Evolutionary conservation across 73 alveolate species (phyloP).

Genomic region (Paramecium sexaurelia): DNA sequence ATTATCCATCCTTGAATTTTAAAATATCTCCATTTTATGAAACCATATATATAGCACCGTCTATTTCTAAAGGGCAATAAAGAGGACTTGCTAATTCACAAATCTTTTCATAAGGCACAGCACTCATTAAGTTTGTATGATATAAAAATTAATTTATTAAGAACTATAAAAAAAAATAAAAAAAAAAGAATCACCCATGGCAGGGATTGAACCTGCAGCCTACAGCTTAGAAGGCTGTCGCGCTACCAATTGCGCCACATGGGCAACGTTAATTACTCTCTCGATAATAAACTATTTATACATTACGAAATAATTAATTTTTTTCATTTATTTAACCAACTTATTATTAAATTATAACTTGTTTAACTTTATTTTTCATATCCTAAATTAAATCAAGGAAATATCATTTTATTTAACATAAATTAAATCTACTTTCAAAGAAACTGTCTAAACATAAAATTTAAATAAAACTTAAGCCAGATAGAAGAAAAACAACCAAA

Average conservation of each 20-base stretch:
- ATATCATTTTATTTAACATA: too few relatives aligned
- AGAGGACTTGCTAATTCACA: slow-evolving; percentile 55
- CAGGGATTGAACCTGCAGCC: slow-evolving; percentile 69
- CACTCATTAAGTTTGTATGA: neutral
- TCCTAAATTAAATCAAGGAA: too few relatives aligned
- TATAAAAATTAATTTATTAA: neutral
- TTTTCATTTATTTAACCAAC: neutral
- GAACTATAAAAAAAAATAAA: neutral
- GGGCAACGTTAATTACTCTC: slow-evolving; percentile 44
- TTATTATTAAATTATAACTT: neutral
- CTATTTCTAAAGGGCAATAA: slow-evolving; percentile 64
- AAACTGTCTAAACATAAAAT: too few relatives aligned
- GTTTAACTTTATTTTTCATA: neutral
- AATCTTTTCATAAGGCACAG: slow-evolving; percentile 69
- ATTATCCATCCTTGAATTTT: slow-evolving; percentile 63
- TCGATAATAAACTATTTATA: neutral
- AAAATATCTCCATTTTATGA: slow-evolving; percentile 65
- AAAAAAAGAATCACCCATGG: slow-evolving; percentile 60
- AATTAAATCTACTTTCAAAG: too few relatives aligned
- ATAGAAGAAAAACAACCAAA: too few relatives aligned
- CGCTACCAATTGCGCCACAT: slow-evolving; percentile 69
- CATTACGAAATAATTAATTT: neutral
- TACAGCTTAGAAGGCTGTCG: slow-evolving; percentile 68
- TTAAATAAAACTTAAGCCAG: too few relatives aligned
- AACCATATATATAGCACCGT: slow-evolving; percentile 61